Evolutionary conservation across 1,139 yeast genomes (phyloP).

Genomic region (Sugiyamaella japonica): DNA sequence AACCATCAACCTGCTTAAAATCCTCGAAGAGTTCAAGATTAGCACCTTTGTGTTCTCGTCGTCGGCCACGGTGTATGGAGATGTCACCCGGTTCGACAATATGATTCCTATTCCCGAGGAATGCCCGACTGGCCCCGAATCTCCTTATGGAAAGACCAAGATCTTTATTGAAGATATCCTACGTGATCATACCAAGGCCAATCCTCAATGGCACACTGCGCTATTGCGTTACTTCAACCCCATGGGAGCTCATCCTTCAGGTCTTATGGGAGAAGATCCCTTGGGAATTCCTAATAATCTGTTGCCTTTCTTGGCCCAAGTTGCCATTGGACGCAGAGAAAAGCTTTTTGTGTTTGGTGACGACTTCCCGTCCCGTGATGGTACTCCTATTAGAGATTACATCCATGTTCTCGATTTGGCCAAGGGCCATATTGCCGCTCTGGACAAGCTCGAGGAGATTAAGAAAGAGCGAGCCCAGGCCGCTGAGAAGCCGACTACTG

Average conservation of each 20-base stretch:
- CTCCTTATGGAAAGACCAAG: constrained; percentile 78
- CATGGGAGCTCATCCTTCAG: constrained; percentile 84
- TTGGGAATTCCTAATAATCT: constrained; percentile 74
- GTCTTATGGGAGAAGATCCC: constrained; percentile 78
- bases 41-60: constrained; percentile 71
- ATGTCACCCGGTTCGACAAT: constrained; percentile 68
- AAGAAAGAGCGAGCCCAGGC: constrained; percentile 29
- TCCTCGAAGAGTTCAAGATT: constrained; percentile 51
- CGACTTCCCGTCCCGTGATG: constrained; percentile 70
- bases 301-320: constrained; percentile 75
- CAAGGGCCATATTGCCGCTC: constrained; percentile 74
- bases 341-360: constrained; percentile 65
- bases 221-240: constrained; percentile 78
- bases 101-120: constrained; percentile 81
- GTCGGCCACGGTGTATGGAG: constrained; percentile 84
- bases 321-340: constrained; percentile 70
- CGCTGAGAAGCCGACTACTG: constrained; percentile 38
- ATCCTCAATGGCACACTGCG: constrained; percentile 59
- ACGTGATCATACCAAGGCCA: constrained; percentile 55
- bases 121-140: constrained; percentile 74
- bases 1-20: constrained; percentile 58
- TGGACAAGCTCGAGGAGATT: constrained; percentile 54
- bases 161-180: constrained; percentile 62
- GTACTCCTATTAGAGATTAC: constrained; percentile 82
- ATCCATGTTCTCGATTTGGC: constrained; percentile 82